phyloP scores from a whole-genome alignment of 2,329 filamentous ascomycete species.

The Arachnomyces sp. region DNA sequence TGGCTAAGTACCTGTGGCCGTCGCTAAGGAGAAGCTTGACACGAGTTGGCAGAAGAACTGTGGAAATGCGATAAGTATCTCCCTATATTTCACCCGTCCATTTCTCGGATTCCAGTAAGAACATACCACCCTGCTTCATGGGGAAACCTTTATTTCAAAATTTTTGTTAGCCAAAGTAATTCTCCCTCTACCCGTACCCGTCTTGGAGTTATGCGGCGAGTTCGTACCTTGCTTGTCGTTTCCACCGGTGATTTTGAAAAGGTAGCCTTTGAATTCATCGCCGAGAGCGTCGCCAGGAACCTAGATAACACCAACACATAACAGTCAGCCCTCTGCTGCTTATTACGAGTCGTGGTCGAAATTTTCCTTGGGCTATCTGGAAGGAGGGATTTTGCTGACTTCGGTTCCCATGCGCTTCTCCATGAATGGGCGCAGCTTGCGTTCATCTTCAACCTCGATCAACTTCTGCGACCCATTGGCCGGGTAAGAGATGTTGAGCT shows the following conservation, averaged over 20 bases:
- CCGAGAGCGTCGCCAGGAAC: constrained; percentile 90
- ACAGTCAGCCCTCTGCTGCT: constrained; percentile 11
- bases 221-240: constrained; percentile 94
- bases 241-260: constrained; percentile 98
- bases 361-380: constrained; percentile 9
- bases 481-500: constrained; percentile 79
- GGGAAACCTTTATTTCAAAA: constrained; percentile 61
- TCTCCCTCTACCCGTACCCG: not conserved
- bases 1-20: constrained; percentile 59
- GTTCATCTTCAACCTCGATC: constrained; percentile 98
- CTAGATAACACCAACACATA: constrained; percentile 36
- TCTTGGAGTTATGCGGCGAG: not conserved
- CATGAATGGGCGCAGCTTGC: constrained; percentile 98
- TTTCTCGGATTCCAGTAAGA: constrained; percentile 19
- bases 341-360: constrained; percentile 9
- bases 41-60: constrained; percentile 87
- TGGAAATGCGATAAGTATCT: constrained; percentile 24
- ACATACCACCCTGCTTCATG: constrained; percentile 92
- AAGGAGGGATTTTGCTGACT: constrained; percentile 29
- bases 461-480: constrained; percentile 99
- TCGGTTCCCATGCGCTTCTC: constrained; percentile 76
- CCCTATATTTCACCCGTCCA: constrained; percentile 9
- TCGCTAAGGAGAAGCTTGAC: constrained; percentile 92
- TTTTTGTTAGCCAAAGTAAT: not conserved
- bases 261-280: constrained; percentile 99